Evolutionary conservation across 163 green algal species (phyloP).

Genomic region (Coccomyxa subellipsoidea): DNA sequence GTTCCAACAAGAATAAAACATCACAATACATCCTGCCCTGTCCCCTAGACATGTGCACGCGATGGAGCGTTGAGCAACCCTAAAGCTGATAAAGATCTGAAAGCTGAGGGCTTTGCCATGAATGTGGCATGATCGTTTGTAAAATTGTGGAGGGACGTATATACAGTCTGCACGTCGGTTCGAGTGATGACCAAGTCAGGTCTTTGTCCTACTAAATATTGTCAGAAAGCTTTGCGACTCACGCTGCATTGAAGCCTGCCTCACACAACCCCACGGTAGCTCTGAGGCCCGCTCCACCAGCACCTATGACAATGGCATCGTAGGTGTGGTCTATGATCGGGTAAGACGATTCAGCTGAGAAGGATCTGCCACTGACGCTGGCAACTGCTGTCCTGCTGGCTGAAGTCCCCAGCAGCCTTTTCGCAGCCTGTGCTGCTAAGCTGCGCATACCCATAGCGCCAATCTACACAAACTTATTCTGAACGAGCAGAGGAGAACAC

Average conservation of each 20-base stretch:
- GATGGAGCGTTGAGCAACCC: not conserved
- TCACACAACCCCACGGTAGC: constrained; percentile 92
- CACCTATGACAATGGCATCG: constrained; percentile 97
- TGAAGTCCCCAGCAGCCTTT: not conserved
- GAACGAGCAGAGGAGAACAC: not conserved
- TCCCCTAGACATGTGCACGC: not conserved
- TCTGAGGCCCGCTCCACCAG: constrained; percentile 84
- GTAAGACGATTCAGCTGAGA: constrained; percentile 48
- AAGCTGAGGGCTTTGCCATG: no score
- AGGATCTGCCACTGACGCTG: not conserved
- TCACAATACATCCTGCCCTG: no score
- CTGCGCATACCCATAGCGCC: not conserved
- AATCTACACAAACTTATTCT: not conserved
- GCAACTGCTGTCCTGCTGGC: not conserved
- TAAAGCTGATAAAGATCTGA: not conserved
- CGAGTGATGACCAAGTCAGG: not conserved
- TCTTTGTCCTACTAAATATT: not conserved
- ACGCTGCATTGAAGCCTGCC: constrained; percentile 95
- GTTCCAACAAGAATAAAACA: no score
- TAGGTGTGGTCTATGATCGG: constrained; percentile 96
- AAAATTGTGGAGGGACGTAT: no score
- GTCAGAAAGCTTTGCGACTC: not conserved
- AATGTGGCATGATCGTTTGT: no score
- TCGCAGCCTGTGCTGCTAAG: constrained; percentile 2
- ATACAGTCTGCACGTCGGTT: not conserved